Evolutionary conservation across 2,329 filamentous ascomycete species (phyloP).

Genomic region (Penicillium sp.): DNA sequence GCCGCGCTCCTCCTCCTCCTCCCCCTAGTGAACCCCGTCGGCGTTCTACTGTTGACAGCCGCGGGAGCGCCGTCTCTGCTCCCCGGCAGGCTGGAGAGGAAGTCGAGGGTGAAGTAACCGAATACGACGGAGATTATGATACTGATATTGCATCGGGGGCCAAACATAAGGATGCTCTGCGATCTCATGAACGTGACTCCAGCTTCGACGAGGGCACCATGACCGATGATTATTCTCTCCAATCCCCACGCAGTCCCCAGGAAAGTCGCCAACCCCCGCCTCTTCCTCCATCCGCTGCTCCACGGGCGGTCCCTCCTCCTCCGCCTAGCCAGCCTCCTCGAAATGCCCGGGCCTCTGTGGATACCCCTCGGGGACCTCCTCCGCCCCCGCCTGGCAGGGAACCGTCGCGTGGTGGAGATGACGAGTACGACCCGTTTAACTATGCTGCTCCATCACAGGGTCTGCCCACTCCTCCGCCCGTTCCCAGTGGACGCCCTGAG

Average conservation of each 20-base stretch:
- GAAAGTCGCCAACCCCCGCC: conserved; percentile 53
- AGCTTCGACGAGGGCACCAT: conserved; percentile 72
- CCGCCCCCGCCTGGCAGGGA: conserved; percentile 54
- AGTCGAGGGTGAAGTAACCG: conserved; percentile 79
- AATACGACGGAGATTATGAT: conserved; percentile 97
- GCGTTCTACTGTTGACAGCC: conserved; percentile 63
- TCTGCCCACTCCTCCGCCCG: conserved; percentile 27
- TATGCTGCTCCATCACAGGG: conserved; percentile 50
- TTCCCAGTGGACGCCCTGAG: conserved; percentile 27
- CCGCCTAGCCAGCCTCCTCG: conserved; percentile 63
- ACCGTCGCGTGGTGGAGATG: conserved; percentile 49
- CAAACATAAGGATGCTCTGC: conserved; percentile 92
- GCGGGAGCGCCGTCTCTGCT: conserved; percentile 45
- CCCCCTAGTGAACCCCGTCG: conserved; percentile 57
- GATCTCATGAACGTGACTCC: conserved; percentile 75
- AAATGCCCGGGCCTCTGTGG: conserved; percentile 45
- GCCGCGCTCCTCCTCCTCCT: conserved; percentile 70
- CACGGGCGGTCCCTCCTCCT: conserved; percentile 67
- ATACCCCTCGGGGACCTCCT: conserved; percentile 38
- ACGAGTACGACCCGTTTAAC: conserved; percentile 58
- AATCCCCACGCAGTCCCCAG: conserved; percentile 49
- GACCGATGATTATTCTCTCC: conserved; percentile 58
- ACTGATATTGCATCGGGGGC: conserved; percentile 94
- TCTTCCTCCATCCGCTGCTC: conserved; percentile 60
- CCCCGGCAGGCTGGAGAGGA: conserved; percentile 58